Conservation (phyloP, 192 early-diverging fungal genomes). For the Phycomyces nitens region DNA sequence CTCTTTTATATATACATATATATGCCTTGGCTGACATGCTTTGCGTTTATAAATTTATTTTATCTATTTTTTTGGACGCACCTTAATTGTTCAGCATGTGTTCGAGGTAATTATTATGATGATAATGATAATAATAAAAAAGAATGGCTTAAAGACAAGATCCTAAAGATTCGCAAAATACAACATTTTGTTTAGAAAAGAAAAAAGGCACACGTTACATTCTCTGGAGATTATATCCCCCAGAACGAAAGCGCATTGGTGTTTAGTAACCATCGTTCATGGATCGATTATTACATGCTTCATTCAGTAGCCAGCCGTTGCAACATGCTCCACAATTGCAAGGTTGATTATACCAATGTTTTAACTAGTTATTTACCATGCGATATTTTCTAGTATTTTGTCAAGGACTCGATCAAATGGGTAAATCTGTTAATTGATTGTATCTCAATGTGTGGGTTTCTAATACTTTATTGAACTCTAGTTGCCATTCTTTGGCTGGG, state of each 20-base stretch:
- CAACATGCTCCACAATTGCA: constrained; percentile 51
- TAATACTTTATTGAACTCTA: constrained; percentile 15
- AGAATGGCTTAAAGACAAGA: too few relatives aligned
- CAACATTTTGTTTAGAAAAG: constrained; percentile 1
- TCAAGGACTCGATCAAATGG: constrained; percentile 59
- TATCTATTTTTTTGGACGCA: constrained; percentile 11
- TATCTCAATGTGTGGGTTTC: background rate
- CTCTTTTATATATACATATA: background rate
- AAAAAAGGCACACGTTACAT: constrained; percentile 47
- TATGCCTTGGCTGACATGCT: background rate
- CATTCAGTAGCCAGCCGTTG: constrained; percentile 47
- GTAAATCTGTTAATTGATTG: constrained; percentile 23
- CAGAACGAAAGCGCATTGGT: constrained; percentile 49
- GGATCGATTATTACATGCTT: constrained; percentile 56
- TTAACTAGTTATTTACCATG: background rate
- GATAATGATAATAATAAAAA: too few relatives aligned
- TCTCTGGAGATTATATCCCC: constrained; percentile 51
- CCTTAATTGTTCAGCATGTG: constrained; percentile 9
- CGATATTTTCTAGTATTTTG: constrained; percentile 46
- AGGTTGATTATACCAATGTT: too few relatives aligned
- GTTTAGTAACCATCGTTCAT: constrained; percentile 53
- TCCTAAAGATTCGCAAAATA: background rate
- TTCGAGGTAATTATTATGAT: constrained; percentile 20
- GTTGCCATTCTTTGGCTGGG: constrained; percentile 61
- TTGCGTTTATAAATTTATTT: background rate